Conservation (phyloP, 768 basidiomycete genomes). For the Suillus spraguei region DNA sequence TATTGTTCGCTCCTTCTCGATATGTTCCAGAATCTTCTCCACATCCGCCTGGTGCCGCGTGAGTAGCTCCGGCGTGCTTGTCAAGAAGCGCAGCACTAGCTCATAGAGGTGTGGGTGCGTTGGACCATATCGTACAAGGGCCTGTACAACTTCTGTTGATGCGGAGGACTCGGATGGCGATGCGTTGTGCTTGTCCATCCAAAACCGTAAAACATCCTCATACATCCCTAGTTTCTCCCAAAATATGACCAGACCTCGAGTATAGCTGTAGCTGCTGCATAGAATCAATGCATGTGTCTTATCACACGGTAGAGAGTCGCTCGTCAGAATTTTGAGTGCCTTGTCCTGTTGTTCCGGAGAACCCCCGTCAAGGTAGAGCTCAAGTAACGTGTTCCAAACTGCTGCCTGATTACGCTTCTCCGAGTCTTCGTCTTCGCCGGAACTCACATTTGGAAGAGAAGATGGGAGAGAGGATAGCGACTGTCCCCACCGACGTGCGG, state of each 20-base stretch:
- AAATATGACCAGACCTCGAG: slow-evolving; percentile 80
- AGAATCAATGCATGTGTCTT: slow-evolving; percentile 92
- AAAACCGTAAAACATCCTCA: slow-evolving; percentile 91
- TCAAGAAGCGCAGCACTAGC: slow-evolving; percentile 87
- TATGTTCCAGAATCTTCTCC: slow-evolving; percentile 66
- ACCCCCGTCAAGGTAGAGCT: slow-evolving; percentile 75
- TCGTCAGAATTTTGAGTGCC: slow-evolving; percentile 71
- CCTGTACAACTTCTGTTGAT: slow-evolving; percentile 59
- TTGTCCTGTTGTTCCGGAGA: slow-evolving; percentile 44
- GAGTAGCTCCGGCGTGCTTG: slow-evolving; percentile 76
- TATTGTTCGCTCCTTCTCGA: slow-evolving; percentile 83
- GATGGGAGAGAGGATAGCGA: slow-evolving; percentile 44
- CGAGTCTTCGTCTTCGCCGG: slow-evolving; percentile 43
- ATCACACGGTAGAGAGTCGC: slow-evolving; percentile 73
- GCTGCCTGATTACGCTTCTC: slow-evolving; percentile 76
- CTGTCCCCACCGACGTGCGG: slow-evolving; percentile 79
- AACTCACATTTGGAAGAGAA: slow-evolving; percentile 15
- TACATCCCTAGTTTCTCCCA: slow-evolving; percentile 97
- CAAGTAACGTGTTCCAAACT: slow-evolving; percentile 94
- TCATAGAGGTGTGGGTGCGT: slow-evolving; percentile 78
- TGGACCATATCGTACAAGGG: slow-evolving; percentile 75
- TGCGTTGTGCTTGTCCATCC: slow-evolving; percentile 72
- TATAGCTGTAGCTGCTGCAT: slow-evolving; percentile 84
- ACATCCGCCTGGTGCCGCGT: slow-evolving; percentile 73
- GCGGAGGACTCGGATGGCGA: slow-evolving; percentile 40